Conservation (phyloP, 1,139 yeast species). For the Debaryomyces robertsiae region DNA sequence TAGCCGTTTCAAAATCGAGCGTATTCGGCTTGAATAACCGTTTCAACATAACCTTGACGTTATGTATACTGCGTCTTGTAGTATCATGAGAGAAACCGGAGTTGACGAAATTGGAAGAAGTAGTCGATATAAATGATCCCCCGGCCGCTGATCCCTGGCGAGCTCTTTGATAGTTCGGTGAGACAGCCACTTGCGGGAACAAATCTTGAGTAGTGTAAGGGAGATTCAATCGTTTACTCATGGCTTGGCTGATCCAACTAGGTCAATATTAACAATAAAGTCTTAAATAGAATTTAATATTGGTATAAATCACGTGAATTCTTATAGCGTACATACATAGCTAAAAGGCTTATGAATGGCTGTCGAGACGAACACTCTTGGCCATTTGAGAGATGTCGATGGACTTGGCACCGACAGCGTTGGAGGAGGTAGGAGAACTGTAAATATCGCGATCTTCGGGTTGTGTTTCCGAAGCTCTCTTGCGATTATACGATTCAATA, state of each 20-base stretch:
- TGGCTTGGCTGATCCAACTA: slow-evolving; percentile 10
- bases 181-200: slow-evolving; percentile 30
- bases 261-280: background rate
- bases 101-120: slow-evolving; percentile 17
- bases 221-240: slow-evolving; percentile 35
- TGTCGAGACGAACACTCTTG: slow-evolving; percentile 3
- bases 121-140: slow-evolving; percentile 26
- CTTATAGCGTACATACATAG: background rate
- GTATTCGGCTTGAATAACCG: slow-evolving; percentile 73
- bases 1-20: slow-evolving; percentile 87
- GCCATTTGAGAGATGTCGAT: slow-evolving; percentile 8
- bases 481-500: background rate
- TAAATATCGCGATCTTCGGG: slow-evolving; percentile 6
- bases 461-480: background rate
- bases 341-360: background rate
- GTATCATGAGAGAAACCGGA: slow-evolving; percentile 6
- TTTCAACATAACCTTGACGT: slow-evolving; percentile 33
- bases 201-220: slow-evolving; percentile 45
- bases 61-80: slow-evolving; percentile 15
- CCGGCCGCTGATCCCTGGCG: slow-evolving; percentile 25
- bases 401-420: slow-evolving; percentile 1
- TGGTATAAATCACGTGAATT: background rate
- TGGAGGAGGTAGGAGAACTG: background rate
- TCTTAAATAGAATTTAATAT: too few relatives aligned
- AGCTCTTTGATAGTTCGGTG: slow-evolving; percentile 18